Evolutionary conservation across 2,329 filamentous ascomycete genomes (phyloP), one percentile per base, ranked within the genome.

Genomic region (Cercospora janseana): DNA sequence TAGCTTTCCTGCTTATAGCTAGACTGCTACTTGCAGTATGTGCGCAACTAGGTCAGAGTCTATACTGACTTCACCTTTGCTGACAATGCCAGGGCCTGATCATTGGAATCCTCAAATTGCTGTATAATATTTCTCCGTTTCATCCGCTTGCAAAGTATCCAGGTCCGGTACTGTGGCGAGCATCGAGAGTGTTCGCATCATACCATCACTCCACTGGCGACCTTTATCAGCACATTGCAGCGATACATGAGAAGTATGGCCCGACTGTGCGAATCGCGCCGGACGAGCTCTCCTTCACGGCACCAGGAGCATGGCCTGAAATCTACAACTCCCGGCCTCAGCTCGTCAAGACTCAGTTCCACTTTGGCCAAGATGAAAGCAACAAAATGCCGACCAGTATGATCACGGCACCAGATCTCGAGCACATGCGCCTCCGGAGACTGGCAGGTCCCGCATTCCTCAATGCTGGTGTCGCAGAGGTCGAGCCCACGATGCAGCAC

Each of bases 231-330:
- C 38, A 59, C 20, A 64, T 65, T 15, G 54, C 59, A 8, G 38
- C 51, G 0, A 51, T 64, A 1, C 63, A 65, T n/a, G 44, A 61
- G 15, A 29, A 56, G 31, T 61, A 61, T 31, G 62, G 62, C 13
- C 34, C 51, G 6, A 58, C 61, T 13, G 58, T 65, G 10, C 60
- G 63, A 4, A 60, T 65, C 44, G 59, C 63, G 12, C 63, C 63
- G 2, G 60, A 63, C 26, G 63, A 65, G 37, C 56, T 65, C 3
- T 61, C 58, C 12, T 58, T 64, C 41, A 60, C 60, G 34, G 46
- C 55, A 15, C 63, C 63, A 2, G 54, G 54, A 45, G 56, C 55
- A 29, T 57, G 56, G 28, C 29, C 53, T 2, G 56, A 62, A 28
- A 64, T 65, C 35, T 65, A 60, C 56, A 60, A 60, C 34, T 52